These are phyloP conservation scores for Pestalotiopsis sp. DNA, from an alignment of 2,329 filamentous ascomycete species.

Conservation along the genomic window DNA sequence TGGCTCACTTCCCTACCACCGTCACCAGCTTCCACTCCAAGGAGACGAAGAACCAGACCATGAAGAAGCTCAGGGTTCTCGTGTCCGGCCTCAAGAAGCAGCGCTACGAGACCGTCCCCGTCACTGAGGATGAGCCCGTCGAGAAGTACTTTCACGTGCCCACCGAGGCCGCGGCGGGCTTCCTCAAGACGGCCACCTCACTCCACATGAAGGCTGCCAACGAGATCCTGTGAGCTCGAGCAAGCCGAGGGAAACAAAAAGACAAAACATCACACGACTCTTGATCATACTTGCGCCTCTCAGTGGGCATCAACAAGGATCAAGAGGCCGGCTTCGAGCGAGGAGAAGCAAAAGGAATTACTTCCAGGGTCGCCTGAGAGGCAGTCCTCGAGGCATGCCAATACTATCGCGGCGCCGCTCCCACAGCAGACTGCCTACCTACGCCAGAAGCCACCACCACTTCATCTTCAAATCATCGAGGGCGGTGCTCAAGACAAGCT, in stretches of 20 bases:
- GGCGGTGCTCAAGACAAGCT: not conserved
- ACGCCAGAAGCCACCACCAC: not conserved
- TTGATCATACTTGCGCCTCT: not conserved
- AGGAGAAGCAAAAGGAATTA: not conserved
- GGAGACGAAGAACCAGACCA: not conserved
- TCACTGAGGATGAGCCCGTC: not conserved
- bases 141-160: conserved; percentile 30
- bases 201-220: conserved; percentile 37
- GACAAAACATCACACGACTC: not conserved
- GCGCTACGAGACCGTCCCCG: not conserved
- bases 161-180: conserved; percentile 40
- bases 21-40: conserved; percentile 7
- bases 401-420: not conserved
- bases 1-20: conserved; percentile 3
- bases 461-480: not conserved
- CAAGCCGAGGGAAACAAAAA: not conserved
- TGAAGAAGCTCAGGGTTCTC: not conserved
- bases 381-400: not conserved
- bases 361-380: not conserved
- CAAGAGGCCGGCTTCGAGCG: not conserved
- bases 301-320: not conserved
- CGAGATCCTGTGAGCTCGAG: conserved; percentile 26
- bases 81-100: conserved; percentile 3
- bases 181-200: conserved; percentile 42
- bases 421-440: not conserved